Evolutionary conservation across 225 moss, liverwort and hornwort species (phyloP).

Genomic region (Sphagnum contortum): DNA sequence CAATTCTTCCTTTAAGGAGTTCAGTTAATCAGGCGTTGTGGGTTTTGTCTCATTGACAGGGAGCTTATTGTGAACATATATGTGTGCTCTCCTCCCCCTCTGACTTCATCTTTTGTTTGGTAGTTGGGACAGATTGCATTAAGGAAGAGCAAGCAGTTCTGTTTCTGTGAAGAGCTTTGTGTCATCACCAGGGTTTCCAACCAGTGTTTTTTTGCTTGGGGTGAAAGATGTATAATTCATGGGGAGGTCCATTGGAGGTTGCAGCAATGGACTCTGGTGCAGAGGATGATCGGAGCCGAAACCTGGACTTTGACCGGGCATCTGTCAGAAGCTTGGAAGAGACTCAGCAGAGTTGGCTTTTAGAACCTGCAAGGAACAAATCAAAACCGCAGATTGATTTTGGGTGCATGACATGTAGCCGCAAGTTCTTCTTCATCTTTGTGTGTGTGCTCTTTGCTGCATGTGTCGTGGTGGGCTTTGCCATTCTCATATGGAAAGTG

Average conservation of each 20-base stretch:
- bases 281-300: conserved; percentile 50
- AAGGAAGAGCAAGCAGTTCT: no score
- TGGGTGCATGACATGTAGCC: conserved; percentile 71
- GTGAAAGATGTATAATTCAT: conserved; percentile 58
- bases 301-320: conserved; percentile 74
- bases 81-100: no score
- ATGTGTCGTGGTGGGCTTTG: conserved; percentile 60
- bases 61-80: no score
- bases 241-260: conserved; percentile 74
- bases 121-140: no score
- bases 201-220: no score
- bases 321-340: conserved; percentile 85
- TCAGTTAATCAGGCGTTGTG: no score
- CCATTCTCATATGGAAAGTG: conserved; percentile 52
- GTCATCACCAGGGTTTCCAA: no score
- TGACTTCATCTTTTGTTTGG: no score
- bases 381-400: conserved; percentile 79
- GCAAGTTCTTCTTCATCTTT: conserved; percentile 63
- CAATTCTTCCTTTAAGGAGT: no score
- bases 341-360: conserved; percentile 90
- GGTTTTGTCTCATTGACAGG: no score
- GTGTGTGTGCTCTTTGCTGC: conserved; percentile 35
- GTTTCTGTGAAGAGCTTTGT: no score
- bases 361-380: conserved; percentile 61
- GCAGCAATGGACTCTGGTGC: conserved; percentile 47